A percentile compares a stretch with the other conserved stretches of the same genome.
phyloP scores from a whole-genome alignment of 2,329 filamentous ascomycete species.

The Fusarium euwallaceae region DNA sequence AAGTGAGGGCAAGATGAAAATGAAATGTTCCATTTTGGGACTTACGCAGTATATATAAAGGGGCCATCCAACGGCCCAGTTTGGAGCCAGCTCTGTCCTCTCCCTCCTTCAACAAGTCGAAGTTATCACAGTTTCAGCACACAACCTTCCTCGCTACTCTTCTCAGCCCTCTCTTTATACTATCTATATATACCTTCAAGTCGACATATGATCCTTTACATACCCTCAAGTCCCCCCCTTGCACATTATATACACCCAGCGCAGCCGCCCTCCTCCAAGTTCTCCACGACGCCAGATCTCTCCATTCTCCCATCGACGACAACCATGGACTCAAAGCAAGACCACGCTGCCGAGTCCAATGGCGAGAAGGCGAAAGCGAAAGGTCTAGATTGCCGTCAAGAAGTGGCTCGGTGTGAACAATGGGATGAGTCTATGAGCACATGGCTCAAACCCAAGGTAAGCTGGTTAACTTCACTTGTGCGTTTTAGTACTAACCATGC shows the following conservation, averaged over 20 bases:
- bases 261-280: too few species aligned
- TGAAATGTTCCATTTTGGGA: neutral
- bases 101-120: neutral
- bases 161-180: neutral
- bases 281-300: neutral
- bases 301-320: neutral
- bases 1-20: neutral
- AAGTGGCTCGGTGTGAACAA: neutral
- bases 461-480: neutral
- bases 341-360: neutral
- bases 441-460: neutral
- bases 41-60: neutral
- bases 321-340: constrained; percentile 38
- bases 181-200: neutral
- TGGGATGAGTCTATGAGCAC: neutral
- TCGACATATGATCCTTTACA: neutral
- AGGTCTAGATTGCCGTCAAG: neutral
- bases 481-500: neutral
- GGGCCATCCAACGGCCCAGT: neutral
- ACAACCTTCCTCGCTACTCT: neutral
- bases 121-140: neutral
- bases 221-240: neutral
- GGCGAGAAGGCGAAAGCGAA: neutral
- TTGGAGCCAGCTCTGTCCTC: neutral
- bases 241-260: neutral